phyloP scores from a whole-genome alignment of 129 eudicot genomes.

The Centaurea solstitialis region DNA sequence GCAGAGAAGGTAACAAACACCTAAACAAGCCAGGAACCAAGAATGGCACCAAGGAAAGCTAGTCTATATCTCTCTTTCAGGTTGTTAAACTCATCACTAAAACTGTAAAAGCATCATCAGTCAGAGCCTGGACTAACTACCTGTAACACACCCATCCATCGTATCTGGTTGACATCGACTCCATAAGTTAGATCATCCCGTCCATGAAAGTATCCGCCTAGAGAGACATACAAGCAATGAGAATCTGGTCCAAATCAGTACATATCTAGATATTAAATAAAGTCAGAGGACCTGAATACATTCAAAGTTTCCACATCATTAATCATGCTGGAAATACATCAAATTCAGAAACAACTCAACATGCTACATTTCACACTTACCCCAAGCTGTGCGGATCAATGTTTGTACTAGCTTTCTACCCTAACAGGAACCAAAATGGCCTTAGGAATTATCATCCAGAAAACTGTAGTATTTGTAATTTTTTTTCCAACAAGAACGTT shows the following conservation, averaged over 20 bases:
- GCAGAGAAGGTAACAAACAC: background rate
- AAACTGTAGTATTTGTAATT: background rate
- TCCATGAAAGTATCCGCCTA: constrained; percentile 96
- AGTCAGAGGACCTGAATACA: background rate
- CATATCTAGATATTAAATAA: background rate
- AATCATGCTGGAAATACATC: constrained; percentile 12
- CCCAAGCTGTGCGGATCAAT: background rate
- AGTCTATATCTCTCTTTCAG: background rate
- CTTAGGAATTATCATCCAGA: background rate
- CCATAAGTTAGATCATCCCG: constrained; percentile 71
- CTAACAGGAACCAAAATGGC: background rate
- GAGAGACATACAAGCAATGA: constrained; percentile 15
- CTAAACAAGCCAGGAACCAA: background rate
- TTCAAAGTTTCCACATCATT: background rate
- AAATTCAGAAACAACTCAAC: background rate
- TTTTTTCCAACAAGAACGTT: too few relatives aligned
- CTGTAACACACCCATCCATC: constrained; percentile 96
- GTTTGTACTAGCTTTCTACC: background rate
- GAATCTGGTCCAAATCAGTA: background rate
- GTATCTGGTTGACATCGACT: constrained; percentile 67
- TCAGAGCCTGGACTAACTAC: constrained; percentile 33
- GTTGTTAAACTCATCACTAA: background rate
- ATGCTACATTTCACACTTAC: background rate
- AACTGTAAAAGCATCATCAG: background rate
- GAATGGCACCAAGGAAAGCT: background rate